A percentile compares a stretch with the other conserved stretches of the same genome.
phyloP scores from a whole-genome alignment of 768 basidiomycete genomes.

The Rhodotorula babjevae region DNA sequence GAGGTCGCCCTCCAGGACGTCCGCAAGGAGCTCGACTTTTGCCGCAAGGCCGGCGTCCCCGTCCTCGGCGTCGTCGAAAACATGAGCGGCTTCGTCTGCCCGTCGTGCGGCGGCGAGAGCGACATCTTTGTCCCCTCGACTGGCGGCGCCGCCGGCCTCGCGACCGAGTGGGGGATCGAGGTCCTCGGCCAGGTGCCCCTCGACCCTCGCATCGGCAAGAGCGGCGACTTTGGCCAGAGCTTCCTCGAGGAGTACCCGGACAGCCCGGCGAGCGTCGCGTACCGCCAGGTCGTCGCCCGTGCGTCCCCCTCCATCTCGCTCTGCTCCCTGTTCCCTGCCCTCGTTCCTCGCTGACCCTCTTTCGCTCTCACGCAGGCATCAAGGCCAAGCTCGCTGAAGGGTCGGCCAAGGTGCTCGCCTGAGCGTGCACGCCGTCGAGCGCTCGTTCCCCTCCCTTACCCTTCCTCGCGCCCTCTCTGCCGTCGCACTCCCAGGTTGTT shows the following conservation, averaged over 20 bases:
- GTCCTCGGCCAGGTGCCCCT: slow-evolving; percentile 84
- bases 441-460: background rate
- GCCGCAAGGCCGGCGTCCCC: slow-evolving; percentile 83
- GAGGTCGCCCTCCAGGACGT: slow-evolving; percentile 97
- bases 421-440: background rate
- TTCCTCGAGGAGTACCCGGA: slow-evolving; percentile 97
- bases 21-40: slow-evolving; percentile 93
- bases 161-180: slow-evolving; percentile 76
- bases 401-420: background rate
- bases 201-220: slow-evolving; percentile 98
- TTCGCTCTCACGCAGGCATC: slow-evolving; percentile 16
- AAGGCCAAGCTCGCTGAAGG: slow-evolving; percentile 28
- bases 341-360: background rate
- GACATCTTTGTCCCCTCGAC: slow-evolving; percentile 94
- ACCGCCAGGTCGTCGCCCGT: background rate
- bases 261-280: slow-evolving; percentile 51
- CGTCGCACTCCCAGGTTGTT: background rate
- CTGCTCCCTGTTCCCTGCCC: background rate
- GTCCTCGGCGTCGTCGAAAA: slow-evolving; percentile 95
- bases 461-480: background rate
- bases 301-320: background rate
- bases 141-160: slow-evolving; percentile 80
- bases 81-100: slow-evolving; percentile 98
- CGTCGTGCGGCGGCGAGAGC: slow-evolving; percentile 77
- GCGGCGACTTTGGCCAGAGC: slow-evolving; percentile 89